Evolutionary conservation across 2,329 filamentous ascomycete genomes (phyloP), one percentile per base, ranked within the genome.

Genomic region (Samsoniella hepiali): DNA sequence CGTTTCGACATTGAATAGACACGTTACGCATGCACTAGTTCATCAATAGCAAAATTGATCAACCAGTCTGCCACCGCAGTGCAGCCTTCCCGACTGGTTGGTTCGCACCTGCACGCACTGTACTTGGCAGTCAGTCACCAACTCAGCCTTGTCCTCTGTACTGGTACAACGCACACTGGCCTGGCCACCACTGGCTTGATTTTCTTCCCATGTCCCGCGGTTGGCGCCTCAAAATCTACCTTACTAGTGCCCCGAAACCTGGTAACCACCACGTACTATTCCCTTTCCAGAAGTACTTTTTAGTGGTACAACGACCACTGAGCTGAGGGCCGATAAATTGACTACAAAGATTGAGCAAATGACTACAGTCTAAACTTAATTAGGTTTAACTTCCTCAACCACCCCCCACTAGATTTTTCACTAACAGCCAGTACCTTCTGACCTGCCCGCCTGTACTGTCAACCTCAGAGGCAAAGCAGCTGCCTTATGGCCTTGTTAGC

Each of bases 171-270:
- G 5, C 22, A 9, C n/a, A 42, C 53, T 31, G 10, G 34, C 11
- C 51, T 55, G 34, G 29, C 51, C 5, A 38, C 36, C 11, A 40
- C 38, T 9, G 17, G 47, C n/a, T 27, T 50, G 47, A 17, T 50
- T 27, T 45, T 58, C 29, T 29, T 8, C 10, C 29, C 36, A 40
- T 4, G 27, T 60, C 47, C 47, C 47, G 58, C 58, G 47, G 27
- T 44, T 60, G 58, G 58, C 58, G 58, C 58, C 58, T 13, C 15
- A 45, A 53, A 51, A 53, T 34, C 36, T 42, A 32, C 27, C 29
- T 42, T 6, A 31, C 49, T 54, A 61, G 36, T 40, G 36, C 17
- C 13, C 29, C 9, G 27, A 36, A 31, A 51, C 45, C 45, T 32
- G 34, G 45, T 32, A 29, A 40, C 27, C n/a, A 42, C 17, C 13